Base-by-base conservation (phyloP, 2,329 filamentous ascomycete genomes). In the Aspergillus fumigatus region DNA sequence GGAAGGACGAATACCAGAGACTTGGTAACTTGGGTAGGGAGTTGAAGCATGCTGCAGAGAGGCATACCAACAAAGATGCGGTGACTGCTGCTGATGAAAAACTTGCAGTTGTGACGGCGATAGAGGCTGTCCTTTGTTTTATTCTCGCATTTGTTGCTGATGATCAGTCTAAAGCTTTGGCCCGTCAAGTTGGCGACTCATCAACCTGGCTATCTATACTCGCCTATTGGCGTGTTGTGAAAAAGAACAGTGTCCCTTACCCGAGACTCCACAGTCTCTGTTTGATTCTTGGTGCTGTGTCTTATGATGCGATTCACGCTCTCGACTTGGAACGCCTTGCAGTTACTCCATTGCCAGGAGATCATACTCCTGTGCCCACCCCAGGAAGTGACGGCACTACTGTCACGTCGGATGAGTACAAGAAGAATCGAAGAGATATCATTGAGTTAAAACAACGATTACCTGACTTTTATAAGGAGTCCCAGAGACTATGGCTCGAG, bases 111-210 rank as follows among this genome's bases (percentile, higher is more conserved):
- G 70, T 70, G 14, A 72, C 73, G 49, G 74, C 70, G 17, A 70
- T 79, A 32, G 78, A 80, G 60, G 73, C 76, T 10, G 69, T 80
- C 45, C 67, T 80, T 43, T 77, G 75, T 57, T 80, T 79, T 59
- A 76, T 79, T 52, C 69, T 80, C 32, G 76, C 77, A 10, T 78
- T 78, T 57, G 71, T 75, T 48, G 72, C 73, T 17, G 74, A 77
- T 50, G 74, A 78, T 48, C 71, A 74, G 51, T 69, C 63, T 26
- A 76, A 75, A 58, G 62, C 65, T 2, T 52, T 73, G 27, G 64
- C 62, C 26, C 72, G 75, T 21, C 72, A 73, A 65, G 55, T 70
- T 29, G 73, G 69, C 11, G 72, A 75, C 51, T 75, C 73, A 11
- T 67, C 71, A 2, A 71, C 68, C 40, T 82, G 80, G 80, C 68